phyloP scores from a whole-genome alignment of 179 eudicot genomes.

The Beta corolliflora region DNA sequence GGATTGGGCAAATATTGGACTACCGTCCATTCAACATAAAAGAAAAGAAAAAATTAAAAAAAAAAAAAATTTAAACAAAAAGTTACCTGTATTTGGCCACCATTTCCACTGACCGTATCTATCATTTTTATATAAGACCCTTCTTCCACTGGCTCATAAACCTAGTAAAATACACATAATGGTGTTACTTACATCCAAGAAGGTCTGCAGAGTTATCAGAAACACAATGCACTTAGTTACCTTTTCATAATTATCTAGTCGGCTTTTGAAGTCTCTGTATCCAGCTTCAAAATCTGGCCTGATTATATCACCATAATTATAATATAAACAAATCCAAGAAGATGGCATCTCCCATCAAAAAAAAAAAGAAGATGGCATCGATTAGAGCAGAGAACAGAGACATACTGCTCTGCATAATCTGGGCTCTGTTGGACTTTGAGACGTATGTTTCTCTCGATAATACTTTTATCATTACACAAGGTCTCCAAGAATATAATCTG shows the following conservation, averaged over 20 bases:
- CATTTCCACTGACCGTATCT: constrained; percentile 94
- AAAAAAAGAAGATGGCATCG: constrained; percentile 3
- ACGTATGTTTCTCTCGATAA: constrained; percentile 96
- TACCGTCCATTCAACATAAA: too few relatives aligned
- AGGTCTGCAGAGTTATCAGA: constrained; percentile 2
- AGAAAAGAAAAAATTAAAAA: background rate
- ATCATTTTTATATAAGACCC: constrained; percentile 99
- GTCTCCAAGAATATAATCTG: constrained; percentile 98
- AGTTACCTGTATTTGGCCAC: constrained; percentile 91
- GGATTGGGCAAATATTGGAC: too few relatives aligned
- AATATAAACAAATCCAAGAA: background rate
- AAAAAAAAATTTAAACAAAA: background rate
- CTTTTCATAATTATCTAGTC: constrained; percentile 92
- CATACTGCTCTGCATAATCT: constrained; percentile 96
- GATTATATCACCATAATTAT: constrained; percentile 36
- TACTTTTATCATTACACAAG: constrained; percentile 70
- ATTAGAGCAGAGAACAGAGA: constrained; percentile 14
- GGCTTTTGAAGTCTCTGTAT: constrained; percentile 80
- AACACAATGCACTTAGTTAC: constrained; percentile 36
- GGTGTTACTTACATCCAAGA: background rate
- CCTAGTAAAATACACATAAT: constrained; percentile 43
- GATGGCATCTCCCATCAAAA: background rate
- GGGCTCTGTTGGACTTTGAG: constrained; percentile 99
- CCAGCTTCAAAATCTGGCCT: constrained; percentile 99
- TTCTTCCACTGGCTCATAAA: constrained; percentile 96